Conservation (phyloP, 768 basidiomycete genomes). For the Mycena alexandri region DNA sequence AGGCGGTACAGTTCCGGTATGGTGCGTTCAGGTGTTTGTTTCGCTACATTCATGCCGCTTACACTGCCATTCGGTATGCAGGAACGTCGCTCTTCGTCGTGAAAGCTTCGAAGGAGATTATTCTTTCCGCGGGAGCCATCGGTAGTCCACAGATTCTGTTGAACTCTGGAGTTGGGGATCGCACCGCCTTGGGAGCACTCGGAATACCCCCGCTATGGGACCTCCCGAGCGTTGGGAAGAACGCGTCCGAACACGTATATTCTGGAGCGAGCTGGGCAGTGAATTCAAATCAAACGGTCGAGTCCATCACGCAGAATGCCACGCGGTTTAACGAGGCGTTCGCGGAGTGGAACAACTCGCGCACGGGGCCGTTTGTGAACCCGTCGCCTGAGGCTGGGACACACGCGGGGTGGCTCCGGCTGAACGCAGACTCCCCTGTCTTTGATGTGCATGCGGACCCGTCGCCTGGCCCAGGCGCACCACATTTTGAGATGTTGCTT, state of each 20-base stretch:
- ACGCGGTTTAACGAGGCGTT: background rate
- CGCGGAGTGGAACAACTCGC: background rate
- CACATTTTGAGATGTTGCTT: background rate
- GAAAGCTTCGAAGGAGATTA: background rate
- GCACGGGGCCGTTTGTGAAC: background rate
- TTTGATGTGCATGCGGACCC: background rate
- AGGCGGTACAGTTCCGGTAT: slow-evolving; percentile 37
- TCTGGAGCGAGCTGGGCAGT: background rate
- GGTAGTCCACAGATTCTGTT: slow-evolving; percentile 3
- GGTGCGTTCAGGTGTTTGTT: slow-evolving; percentile 30
- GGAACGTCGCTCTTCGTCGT: slow-evolving; percentile 10
- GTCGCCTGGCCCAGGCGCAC: background rate
- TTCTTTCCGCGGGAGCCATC: background rate
- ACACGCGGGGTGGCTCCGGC: no score
- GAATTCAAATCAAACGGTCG: background rate
- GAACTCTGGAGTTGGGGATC: background rate
- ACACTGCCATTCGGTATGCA: background rate
- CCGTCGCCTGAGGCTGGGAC: background rate
- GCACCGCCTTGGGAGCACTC: background rate
- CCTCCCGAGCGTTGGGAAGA: slow-evolving; percentile 1
- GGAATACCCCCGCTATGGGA: background rate
- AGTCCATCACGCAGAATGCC: background rate
- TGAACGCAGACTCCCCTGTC: background rate
- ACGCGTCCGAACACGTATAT: background rate
- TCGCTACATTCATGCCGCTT: background rate